These are phyloP conservation scores for Gnaphalium uliginosum DNA, from an alignment of 129 eudicot species.

Conservation along the genomic window DNA sequence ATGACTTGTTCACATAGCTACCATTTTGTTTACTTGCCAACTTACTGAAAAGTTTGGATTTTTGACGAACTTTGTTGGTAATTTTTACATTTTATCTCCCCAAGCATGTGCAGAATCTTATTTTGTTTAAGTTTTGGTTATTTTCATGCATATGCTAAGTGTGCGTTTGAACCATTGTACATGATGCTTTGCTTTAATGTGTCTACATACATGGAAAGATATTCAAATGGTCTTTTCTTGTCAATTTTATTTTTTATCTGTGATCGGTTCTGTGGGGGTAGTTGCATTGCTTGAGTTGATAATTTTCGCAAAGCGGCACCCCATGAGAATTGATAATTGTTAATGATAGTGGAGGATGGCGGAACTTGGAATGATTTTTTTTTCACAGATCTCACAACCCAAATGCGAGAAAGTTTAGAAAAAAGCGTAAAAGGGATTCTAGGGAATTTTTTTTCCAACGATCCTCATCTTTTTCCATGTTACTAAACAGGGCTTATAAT, in stretches of 20 bases:
- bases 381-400: not conserved
- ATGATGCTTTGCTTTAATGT: not conserved
- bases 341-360: not conserved
- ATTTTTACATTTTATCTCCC: conserved; percentile 1
- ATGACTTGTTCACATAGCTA: conserved; percentile 32
- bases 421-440: not conserved
- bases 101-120: not conserved
- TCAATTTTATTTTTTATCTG: not conserved
- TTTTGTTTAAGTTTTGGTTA: conserved; percentile 13
- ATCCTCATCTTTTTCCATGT: too few species aligned
- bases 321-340: too few species aligned
- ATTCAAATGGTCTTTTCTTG: not conserved
- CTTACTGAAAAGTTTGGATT: conserved; percentile 22
- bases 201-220: not conserved
- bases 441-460: too few species aligned
- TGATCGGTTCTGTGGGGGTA: not conserved
- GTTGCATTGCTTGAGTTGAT: too few species aligned
- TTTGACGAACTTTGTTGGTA: conserved; percentile 10
- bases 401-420: not conserved
- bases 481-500: too few species aligned
- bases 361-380: not conserved
- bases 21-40: conserved; percentile 21
- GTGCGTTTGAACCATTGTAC: not conserved
- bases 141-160: not conserved
- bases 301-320: too few species aligned